A percentile compares a stretch with the other conserved stretches of the same genome.
These are phyloP conservation scores for Suillus ampliporus DNA, from an alignment of 768 basidiomycete species.

Conservation along the genomic window DNA sequence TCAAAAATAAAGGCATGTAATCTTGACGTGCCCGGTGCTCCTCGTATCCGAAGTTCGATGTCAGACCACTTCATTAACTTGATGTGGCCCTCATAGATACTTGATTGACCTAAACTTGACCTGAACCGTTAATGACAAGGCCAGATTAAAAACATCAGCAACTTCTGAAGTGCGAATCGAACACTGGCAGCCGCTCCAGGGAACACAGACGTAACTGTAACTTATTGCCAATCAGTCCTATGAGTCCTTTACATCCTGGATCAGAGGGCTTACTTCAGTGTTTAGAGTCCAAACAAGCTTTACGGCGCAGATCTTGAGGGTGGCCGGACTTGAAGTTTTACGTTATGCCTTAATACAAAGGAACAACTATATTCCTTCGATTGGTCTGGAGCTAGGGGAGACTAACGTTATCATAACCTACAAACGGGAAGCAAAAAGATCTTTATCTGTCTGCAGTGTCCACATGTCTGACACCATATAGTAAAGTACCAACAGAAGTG, in stretches of 20 bases:
- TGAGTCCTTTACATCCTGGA: neutral
- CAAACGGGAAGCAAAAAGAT: neutral
- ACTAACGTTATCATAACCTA: too few relatives aligned
- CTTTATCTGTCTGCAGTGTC: constrained; percentile 1
- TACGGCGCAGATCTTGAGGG: neutral
- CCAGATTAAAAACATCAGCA: neutral
- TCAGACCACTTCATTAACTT: neutral
- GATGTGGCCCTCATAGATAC: neutral
- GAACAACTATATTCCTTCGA: too few relatives aligned
- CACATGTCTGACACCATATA: constrained; percentile 4
- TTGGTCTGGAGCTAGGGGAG: too few relatives aligned
- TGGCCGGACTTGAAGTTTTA: neutral
- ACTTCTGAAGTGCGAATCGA: neutral
- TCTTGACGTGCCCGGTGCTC: neutral
- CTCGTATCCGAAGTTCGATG: neutral
- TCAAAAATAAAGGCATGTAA: constrained; percentile 7
- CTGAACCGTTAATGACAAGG: neutral
- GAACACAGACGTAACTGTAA: too few relatives aligned
- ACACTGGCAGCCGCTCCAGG: neutral
- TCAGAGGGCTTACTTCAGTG: neutral
- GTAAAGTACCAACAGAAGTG: neutral
- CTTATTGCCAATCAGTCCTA: too few relatives aligned
- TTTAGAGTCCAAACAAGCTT: neutral
- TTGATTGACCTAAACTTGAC: constrained; percentile 1
- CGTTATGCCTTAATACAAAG: too few relatives aligned